These are phyloP conservation scores for Ormosia semicastrata DNA, from an alignment of 306 rosid species.

Conservation along the genomic window DNA sequence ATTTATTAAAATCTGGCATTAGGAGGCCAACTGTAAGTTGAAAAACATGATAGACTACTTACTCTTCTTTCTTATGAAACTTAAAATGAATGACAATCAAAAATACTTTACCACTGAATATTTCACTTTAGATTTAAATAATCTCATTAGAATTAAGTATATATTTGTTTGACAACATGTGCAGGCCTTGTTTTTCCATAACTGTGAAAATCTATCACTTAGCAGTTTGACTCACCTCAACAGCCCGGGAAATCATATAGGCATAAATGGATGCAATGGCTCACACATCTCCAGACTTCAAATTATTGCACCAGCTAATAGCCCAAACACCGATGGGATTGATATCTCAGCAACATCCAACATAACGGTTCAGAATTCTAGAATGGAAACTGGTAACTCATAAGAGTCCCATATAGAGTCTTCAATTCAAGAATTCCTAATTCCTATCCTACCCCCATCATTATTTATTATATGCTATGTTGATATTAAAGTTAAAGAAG, in stretches of 20 bases:
- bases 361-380: slow-evolving; percentile 10
- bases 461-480: too few species aligned
- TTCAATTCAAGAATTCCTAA: too few species aligned
- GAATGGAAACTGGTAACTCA: slow-evolving; percentile 38
- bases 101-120: too few species aligned
- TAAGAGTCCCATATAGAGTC: too few species aligned
- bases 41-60: too few species aligned
- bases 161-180: neutral
- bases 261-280: slow-evolving; percentile 11
- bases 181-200: slow-evolving; percentile 28
- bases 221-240: neutral
- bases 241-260: slow-evolving; percentile 39
- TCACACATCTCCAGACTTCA: neutral
- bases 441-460: too few species aligned
- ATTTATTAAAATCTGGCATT: neutral
- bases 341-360: slow-evolving; percentile 29
- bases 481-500: too few species aligned
- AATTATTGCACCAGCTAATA: slow-evolving; percentile 39
- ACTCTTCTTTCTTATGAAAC: neutral
- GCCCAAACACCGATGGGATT: slow-evolving; percentile 64
- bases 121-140: too few species aligned
- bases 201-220: slow-evolving; percentile 26
- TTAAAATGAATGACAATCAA: too few species aligned
- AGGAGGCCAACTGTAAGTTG: slow-evolving; percentile 39
- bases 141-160: neutral